phyloP scores from a whole-genome alignment of 208 protist species.

The Leishmania braziliensis region DNA sequence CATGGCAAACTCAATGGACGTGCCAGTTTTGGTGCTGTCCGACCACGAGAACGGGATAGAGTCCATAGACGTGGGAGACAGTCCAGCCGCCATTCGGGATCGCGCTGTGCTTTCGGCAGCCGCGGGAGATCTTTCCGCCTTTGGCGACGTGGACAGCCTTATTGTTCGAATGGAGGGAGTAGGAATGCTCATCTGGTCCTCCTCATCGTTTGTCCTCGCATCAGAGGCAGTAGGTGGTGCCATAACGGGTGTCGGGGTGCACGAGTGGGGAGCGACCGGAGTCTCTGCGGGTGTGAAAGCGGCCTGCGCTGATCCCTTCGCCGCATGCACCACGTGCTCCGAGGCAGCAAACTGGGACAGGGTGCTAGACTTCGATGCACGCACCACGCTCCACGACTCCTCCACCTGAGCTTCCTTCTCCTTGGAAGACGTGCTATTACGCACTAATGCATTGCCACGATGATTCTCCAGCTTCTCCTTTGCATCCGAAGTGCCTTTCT shows the following conservation, averaged over 20 bases:
- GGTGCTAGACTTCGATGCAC: neutral
- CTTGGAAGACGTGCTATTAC: constrained; percentile 1
- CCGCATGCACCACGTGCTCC: neutral
- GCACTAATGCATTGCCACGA: neutral
- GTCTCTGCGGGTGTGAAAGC: neutral
- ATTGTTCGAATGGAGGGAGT: neutral
- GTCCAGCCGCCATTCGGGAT: neutral
- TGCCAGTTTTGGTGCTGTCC: neutral
- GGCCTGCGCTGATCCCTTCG: neutral
- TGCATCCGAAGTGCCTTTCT: constrained; percentile 21
- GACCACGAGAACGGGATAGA: constrained; percentile 5
- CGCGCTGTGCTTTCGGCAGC: neutral
- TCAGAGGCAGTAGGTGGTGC: neutral
- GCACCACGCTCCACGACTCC: neutral
- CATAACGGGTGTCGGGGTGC: neutral
- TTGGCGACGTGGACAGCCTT: neutral
- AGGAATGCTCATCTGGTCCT: neutral
- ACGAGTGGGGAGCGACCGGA: neutral
- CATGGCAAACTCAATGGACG: neutral
- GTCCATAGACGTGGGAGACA: neutral
- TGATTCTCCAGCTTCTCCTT: constrained; percentile 3
- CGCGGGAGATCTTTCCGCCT: neutral
- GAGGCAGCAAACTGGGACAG: neutral
- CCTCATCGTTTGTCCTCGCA: neutral
- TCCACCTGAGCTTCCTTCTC: constrained; percentile 2